Percentiles rank a stretch among this genome's conserved stretches.
Evolutionary conservation across 768 basidiomycete species (phyloP).

Genomic region (Tulasnella calospora): DNA sequence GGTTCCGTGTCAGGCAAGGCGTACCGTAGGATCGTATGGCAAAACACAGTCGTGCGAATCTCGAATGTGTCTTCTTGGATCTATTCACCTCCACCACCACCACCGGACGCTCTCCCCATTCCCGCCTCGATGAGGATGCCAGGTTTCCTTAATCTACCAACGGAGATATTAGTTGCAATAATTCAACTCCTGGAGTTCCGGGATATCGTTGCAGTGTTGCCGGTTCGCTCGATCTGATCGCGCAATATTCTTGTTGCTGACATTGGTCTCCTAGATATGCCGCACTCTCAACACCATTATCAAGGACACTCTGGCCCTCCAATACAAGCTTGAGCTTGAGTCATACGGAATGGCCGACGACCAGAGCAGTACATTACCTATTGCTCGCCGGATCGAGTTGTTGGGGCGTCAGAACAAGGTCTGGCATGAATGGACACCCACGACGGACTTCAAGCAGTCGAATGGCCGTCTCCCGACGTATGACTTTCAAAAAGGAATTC

Average conservation of each 20-base stretch:
- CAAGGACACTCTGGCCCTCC: not conserved
- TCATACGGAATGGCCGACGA: not conserved
- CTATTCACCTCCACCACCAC: not conserved
- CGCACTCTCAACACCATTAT: not conserved
- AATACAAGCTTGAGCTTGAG: conserved; percentile 7
- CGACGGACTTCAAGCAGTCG: not conserved
- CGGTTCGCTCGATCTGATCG: not conserved
- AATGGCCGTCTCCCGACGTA: not conserved
- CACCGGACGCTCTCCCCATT: not conserved
- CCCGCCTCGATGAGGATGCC: not conserved
- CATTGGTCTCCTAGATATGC: not conserved
- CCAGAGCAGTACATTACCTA: not conserved
- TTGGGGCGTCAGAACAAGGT: not conserved
- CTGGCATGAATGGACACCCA: not conserved
- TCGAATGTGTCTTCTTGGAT: not conserved
- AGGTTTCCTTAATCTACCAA: not conserved
- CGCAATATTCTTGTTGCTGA: not conserved
- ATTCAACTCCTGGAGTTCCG: not conserved
- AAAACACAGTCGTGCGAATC: not conserved
- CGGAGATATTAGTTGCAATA: not conserved
- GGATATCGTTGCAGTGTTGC: not conserved
- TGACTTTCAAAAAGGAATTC: conserved; percentile 18
- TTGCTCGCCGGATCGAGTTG: not conserved
- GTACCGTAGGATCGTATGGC: not conserved
- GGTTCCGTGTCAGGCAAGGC: not conserved